phyloP scores from a whole-genome alignment of 2,329 filamentous ascomycete genomes.

The Pezizomycotina sp. region DNA sequence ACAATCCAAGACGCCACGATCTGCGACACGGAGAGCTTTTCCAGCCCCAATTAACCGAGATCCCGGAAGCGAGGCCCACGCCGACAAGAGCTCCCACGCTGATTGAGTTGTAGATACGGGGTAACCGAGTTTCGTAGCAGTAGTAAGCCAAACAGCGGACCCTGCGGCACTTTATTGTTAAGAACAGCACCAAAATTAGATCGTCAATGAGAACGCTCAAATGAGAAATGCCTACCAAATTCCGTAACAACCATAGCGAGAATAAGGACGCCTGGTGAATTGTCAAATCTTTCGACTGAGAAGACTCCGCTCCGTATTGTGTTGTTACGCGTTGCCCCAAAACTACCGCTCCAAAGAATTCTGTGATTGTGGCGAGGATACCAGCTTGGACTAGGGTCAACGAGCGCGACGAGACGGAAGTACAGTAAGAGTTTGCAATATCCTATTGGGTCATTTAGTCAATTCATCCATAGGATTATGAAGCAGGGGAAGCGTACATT shows the following conservation, averaged over 20 bases:
- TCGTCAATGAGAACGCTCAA: too few species aligned
- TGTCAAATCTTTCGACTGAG: conserved; percentile 29
- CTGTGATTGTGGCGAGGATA: conserved; percentile 49
- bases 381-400: conserved; percentile 54
- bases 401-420: conserved; percentile 64
- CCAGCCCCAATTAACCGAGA: conserved; percentile 41
- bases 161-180: too few species aligned
- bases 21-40: conserved; percentile 38
- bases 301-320: conserved; percentile 57
- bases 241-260: conserved; percentile 41
- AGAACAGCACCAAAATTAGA: too few species aligned
- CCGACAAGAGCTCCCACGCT: conserved; percentile 32
- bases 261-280: conserved; percentile 35
- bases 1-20: conserved; percentile 47
- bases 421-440: conserved; percentile 73
- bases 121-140: conserved; percentile 37
- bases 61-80: conserved; percentile 33
- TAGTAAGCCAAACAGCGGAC: conserved; percentile 38
- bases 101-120: conserved; percentile 38
- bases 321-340: conserved; percentile 54
- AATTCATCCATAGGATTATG: conserved; percentile 8
- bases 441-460: conserved; percentile 36
- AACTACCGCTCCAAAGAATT: conserved; percentile 49
- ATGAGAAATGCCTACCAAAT: too few species aligned
- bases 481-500: conserved; percentile 1